phyloP scores from a whole-genome alignment of 164 flowering plant genomes.

The Malania oleifera region DNA sequence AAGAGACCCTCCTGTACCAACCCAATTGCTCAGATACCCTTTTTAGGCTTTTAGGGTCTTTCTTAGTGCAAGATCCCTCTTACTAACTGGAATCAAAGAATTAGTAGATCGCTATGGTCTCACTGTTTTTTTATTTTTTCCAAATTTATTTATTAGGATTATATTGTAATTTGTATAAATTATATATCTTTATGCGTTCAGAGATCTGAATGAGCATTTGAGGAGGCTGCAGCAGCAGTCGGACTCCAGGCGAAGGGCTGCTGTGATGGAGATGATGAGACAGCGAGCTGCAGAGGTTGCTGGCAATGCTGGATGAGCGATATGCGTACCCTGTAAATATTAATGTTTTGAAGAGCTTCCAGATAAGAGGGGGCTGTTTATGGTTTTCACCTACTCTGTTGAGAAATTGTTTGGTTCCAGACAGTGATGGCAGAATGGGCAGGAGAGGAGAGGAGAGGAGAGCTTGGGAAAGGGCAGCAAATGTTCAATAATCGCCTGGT shows the following conservation, averaged over 20 bases:
- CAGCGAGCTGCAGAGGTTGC: conserved; percentile 97
- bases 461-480: not conserved
- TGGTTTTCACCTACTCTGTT: conserved; percentile 13
- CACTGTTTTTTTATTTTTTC: not conserved
- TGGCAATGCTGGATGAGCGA: conserved; percentile 47
- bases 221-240: conserved; percentile 91
- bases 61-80: no score
- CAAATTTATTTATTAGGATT: not conserved
- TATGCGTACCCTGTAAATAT: conserved; percentile 29
- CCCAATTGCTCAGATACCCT: no score
- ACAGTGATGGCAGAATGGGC: conserved; percentile 10
- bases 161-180: not conserved
- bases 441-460: conserved; percentile 5
- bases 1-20: no score
- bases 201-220: conserved; percentile 87
- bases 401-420: conserved; percentile 11
- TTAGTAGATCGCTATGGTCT: no score
- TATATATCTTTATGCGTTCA: conserved; percentile 21
- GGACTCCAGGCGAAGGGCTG: conserved; percentile 92
- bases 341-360: conserved; percentile 10
- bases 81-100: no score
- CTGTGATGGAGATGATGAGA: conserved; percentile 99
- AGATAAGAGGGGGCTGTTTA: conserved; percentile 4
- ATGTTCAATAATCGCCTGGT: conserved; percentile 3
- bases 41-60: no score